Evolutionary conservation across 495 filamentous ascomycete species (phyloP).

Genomic region (Talaromyces proteolyticus): DNA sequence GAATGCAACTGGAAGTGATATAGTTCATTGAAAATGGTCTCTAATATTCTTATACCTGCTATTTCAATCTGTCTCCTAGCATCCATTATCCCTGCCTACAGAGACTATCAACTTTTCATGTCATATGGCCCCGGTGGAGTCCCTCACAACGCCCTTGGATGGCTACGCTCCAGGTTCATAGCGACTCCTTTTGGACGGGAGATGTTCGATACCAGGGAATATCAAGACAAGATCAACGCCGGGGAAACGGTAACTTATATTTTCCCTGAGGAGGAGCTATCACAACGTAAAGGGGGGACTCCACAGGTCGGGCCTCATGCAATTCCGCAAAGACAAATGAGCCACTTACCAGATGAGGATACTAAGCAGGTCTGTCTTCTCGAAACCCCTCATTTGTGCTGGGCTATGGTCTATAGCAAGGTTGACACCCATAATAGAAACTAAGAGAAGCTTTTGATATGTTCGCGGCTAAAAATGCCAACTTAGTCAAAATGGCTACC

Average conservation of each 20-base stretch:
- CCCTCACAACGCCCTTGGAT: constrained; percentile 29
- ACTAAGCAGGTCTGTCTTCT: constrained; percentile 22
- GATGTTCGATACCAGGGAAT: constrained; percentile 25
- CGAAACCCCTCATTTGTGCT: no score
- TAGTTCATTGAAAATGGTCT: no score
- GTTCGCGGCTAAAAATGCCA: constrained; percentile 22
- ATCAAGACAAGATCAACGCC: constrained; percentile 17
- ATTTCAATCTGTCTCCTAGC: no score
- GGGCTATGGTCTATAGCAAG: no score
- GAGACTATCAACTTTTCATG: constrained; percentile 25
- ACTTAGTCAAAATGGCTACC: constrained; percentile 20
- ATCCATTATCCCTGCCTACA: constrained; percentile 21
- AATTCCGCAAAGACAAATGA: constrained; percentile 29
- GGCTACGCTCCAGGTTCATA: constrained; percentile 21
- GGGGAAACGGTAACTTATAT: constrained; percentile 13
- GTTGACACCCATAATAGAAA: no score
- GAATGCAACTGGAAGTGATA: no score
- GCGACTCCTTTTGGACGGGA: constrained; percentile 23
- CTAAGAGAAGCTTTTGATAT: constrained; percentile 14
- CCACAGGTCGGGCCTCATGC: constrained; percentile 26
- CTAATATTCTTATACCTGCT: no score
- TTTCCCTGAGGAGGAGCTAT: constrained; percentile 4
- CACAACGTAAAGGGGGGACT: constrained; percentile 8
- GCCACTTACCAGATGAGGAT: constrained; percentile 17
- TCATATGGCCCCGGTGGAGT: constrained; percentile 28